Evolutionary conservation across 805 yeast genomes (phyloP), one percentile per base, ranked within the genome.

Genomic region (Sungouiella blattae): DNA sequence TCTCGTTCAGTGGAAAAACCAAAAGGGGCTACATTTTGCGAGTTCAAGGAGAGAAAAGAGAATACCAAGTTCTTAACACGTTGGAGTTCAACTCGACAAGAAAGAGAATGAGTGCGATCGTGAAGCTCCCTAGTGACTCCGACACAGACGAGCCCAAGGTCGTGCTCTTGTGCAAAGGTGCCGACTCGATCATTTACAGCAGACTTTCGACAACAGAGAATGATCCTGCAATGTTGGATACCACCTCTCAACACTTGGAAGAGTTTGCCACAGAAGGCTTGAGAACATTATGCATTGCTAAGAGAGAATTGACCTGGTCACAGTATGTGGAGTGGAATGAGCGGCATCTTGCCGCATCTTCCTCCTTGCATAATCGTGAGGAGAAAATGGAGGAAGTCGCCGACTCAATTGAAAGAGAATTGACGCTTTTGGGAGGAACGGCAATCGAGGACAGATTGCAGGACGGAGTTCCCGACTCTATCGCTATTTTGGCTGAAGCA

Each of bases 41-140:
- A 36, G 78, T 79, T 25, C 87, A 82, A 57, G 93, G 93, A 41
- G 71, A 67, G 32, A 69, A 72, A 40, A 78, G 80, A 50, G 89
- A 84, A 46, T 83, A 77, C 54, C 86, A 83, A 52, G 67, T 85
- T 21, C 58, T 85, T 41, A 84, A 83, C 49, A 73, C 80, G 14
- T 59, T 85, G 44, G 93, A 84, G 51, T 85, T 85, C 60, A 85
- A 85, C 50, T 84, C 93, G 6, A 82, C 93, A 0, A 77, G 94
- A 67, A 84, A 84, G 64, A 79, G 94, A 71, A 84, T 84, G 94
- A 81, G 89, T 71, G 83, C 85, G 11, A 80, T 84, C 44, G 71
- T 84, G 25, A 83, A 82, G 55, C 67, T 85, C 26, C 88, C 88
- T 1, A 58, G 75, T 9, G 53, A 54, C 3, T 64, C 60, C 27